Conservation (phyloP, 371 early-diverging fungal genomes). For the Apophysomyces variabilis region DNA sequence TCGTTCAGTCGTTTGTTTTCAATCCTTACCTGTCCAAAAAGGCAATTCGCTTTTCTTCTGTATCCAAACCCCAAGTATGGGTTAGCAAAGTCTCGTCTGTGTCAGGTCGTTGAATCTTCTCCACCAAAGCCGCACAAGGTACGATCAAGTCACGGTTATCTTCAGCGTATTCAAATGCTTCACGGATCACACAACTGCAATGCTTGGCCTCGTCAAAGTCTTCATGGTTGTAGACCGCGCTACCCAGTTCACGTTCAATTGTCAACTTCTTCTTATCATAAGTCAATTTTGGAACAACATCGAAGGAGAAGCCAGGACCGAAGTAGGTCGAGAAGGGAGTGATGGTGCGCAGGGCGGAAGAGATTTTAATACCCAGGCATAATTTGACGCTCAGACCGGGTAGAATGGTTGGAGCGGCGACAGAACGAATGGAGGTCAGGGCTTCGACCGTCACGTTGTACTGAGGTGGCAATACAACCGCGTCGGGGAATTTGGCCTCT, state of each 20-base stretch:
- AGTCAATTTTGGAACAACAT: slow-evolving; percentile 50
- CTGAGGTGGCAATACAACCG: slow-evolving; percentile 42
- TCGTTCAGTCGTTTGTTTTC: not conserved
- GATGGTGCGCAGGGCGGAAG: slow-evolving; percentile 77
- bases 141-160: slow-evolving; percentile 58
- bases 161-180: slow-evolving; percentile 50
- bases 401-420: slow-evolving; percentile 53
- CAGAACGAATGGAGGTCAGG: slow-evolving; percentile 71
- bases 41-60: slow-evolving; percentile 51
- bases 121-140: slow-evolving; percentile 70
- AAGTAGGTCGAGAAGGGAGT: slow-evolving; percentile 72
- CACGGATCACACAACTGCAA: slow-evolving; percentile 68
- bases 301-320: slow-evolving; percentile 65
- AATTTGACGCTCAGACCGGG: slow-evolving; percentile 61
- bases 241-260: slow-evolving; percentile 63
- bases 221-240: slow-evolving; percentile 51
- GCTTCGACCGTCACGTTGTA: slow-evolving; percentile 51
- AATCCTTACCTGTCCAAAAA: slow-evolving; percentile 54
- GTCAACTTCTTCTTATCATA: slow-evolving; percentile 49
- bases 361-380: slow-evolving; percentile 70
- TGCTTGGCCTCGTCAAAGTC: slow-evolving; percentile 73
- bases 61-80: slow-evolving; percentile 59
- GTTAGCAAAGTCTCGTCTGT: slow-evolving; percentile 53
- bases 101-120: slow-evolving; percentile 55
- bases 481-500: slow-evolving; percentile 53